Percentiles rank a stretch among this genome's conserved stretches.
Evolutionary conservation across 768 basidiomycete species (phyloP).

Genomic region (Termitomyces sp.): DNA sequence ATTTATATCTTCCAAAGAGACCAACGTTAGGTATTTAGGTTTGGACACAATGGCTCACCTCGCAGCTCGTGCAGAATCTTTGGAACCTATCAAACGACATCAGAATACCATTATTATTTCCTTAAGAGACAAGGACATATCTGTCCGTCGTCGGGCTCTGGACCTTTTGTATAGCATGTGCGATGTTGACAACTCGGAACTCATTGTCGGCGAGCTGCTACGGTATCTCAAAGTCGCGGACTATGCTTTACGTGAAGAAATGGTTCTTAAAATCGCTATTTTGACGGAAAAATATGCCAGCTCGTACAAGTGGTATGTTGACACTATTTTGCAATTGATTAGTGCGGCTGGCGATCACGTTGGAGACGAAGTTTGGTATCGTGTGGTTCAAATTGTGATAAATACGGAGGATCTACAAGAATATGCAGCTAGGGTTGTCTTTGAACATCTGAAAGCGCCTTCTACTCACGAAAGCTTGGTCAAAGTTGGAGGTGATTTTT

Average conservation of each 20-base stretch:
- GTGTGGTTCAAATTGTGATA: conserved; percentile 96
- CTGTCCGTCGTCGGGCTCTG: conserved; percentile 88
- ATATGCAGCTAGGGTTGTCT: conserved; percentile 91
- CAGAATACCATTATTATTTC: conserved; percentile 94
- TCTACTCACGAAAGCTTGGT: conserved; percentile 91
- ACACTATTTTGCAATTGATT: conserved; percentile 94
- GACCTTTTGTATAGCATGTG: conserved; percentile 99
- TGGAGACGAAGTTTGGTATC: conserved; percentile 99
- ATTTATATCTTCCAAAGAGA: conserved; percentile 97
- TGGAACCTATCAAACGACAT: conserved; percentile 91
- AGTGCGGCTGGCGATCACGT: conserved; percentile 98
- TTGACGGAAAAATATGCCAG: conserved; percentile 98
- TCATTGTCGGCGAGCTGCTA: conserved; percentile 93
- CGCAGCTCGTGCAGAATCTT: conserved; percentile 87
- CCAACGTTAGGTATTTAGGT: conserved; percentile 96
- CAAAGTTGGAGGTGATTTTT: conserved; percentile 82
- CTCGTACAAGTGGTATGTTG: conserved; percentile 99
- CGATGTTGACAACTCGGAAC: conserved; percentile 93
- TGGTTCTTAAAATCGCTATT: conserved; percentile 98
- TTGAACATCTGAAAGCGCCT: conserved; percentile 83
- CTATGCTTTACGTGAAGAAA: conserved; percentile 94
- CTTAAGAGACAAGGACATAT: conserved; percentile 95
- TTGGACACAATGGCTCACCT: conserved; percentile 98
- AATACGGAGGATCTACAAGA: conserved; percentile 98
- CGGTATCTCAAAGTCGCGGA: conserved; percentile 95